Evolutionary conservation across 1,284 basidiomycete genomes (phyloP), one percentile per base, ranked within the genome.

Genomic region (Cutaneotrichosporon sp.): DNA sequence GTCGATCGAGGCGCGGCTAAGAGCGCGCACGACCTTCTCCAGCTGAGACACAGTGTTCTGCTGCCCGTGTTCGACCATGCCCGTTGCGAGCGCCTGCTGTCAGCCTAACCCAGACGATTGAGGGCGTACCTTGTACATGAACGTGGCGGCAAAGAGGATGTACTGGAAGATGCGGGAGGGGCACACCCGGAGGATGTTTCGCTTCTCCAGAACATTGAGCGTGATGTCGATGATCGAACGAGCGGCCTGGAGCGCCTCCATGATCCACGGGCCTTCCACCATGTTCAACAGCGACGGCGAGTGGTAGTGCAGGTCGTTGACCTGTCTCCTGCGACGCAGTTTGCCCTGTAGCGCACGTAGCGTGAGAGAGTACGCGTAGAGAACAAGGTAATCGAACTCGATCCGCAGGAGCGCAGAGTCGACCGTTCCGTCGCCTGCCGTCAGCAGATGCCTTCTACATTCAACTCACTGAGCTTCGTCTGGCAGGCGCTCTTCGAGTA

Each of bases 61-160:
- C 14, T 58, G 45, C 16, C 63, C 56, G 20, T 58, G 27, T 49
- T 64, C 63, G 34, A 64, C 63, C 63, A 64, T 61, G 10, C 63
- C 63, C 0, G 63, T 49, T 8, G 63, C 63, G 5, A 64, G 42
- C 11, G 63, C 62, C 60, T 57, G 43, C 14, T 1, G 50, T 61
- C 25, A 61, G 60, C 42, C 11, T 6, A 1, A 33, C 8, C 25
- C 11, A 10, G 20, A 4, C 11, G 22, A 16, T 9, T 2, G 3
- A 33, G n/a, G n/a, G n/a, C 54, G 7, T 29, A 54, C 60, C 53
- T 64, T 64, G 63, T 64, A 64, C 8, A 64, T 53, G 56, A 64
- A 64, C 7, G 63, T 64, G 9, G 59, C 58, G 10, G 63, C 63
- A 18, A 64, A 64, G 6, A 64, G 59, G 34, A 58, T 58, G 43